Evolutionary conservation across 257 asterid species (phyloP).

Genomic region (Nicotiana sylvestris): DNA sequence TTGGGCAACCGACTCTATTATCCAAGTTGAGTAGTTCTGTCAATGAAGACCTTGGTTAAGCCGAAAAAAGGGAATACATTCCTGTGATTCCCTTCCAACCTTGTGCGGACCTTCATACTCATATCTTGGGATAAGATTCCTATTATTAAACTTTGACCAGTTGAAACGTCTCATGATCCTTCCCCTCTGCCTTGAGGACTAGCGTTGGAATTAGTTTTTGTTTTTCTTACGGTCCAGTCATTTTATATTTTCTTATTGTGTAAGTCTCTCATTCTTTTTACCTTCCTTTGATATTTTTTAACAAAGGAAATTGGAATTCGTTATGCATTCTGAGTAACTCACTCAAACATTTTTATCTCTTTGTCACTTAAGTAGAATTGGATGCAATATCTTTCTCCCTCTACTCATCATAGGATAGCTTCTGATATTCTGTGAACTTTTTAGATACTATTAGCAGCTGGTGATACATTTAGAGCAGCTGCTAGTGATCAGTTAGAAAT

Average conservation of each 20-base stretch:
- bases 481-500: conserved; percentile 91
- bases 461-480: conserved; percentile 98
- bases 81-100: background rate
- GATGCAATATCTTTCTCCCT: background rate
- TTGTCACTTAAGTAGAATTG: background rate
- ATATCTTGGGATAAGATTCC: background rate
- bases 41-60: background rate
- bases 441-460: conserved; percentile 91
- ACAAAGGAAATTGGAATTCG: background rate
- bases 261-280: background rate
- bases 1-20: background rate
- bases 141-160: background rate
- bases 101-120: background rate
- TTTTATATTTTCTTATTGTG: background rate
- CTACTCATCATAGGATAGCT: background rate
- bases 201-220: background rate
- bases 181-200: background rate
- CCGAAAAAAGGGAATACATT: background rate
- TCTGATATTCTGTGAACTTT: conserved; percentile 10
- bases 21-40: background rate
- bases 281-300: background rate
- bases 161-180: background rate
- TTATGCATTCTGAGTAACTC: background rate
- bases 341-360: background rate
- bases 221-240: background rate